These are phyloP conservation scores for Tulasnella sp. DNA, from an alignment of 768 basidiomycete species.

Conservation along the genomic window DNA sequence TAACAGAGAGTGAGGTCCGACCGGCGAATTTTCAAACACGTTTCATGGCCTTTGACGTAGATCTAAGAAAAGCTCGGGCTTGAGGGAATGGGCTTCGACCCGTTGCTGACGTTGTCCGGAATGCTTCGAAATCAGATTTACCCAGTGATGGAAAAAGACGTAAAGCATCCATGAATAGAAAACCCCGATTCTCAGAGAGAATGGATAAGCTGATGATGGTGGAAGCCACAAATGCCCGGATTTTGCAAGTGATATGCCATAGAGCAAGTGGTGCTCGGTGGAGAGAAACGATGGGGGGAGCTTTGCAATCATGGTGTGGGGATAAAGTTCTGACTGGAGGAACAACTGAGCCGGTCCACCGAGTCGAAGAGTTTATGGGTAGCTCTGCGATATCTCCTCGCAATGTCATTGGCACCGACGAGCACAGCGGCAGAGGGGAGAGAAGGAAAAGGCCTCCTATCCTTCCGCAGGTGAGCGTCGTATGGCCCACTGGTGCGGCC, in stretches of 20 bases:
- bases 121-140: background rate
- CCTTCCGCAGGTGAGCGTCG: slow-evolving; percentile 9
- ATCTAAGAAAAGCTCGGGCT: background rate
- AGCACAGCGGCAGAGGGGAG: background rate
- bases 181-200: background rate
- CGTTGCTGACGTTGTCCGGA: background rate
- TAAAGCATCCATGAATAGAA: background rate
- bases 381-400: slow-evolving; percentile 2
- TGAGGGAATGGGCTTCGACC: background rate
- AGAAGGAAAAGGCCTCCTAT: slow-evolving; percentile 1
- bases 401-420: slow-evolving; percentile 1
- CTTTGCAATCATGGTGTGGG: background rate
- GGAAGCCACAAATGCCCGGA: background rate
- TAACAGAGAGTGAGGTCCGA: background rate
- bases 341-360: slow-evolving; percentile 1
- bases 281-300: background rate
- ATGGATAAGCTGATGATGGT: background rate
- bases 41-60: slow-evolving; percentile 4
- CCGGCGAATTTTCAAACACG: background rate
- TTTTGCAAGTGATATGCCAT: slow-evolving; percentile 1
- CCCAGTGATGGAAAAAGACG: background rate
- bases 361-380: background rate
- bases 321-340: slow-evolving; percentile 2
- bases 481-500: slow-evolving; percentile 1
- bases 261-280: background rate